phyloP scores from a whole-genome alignment of 1,284 basidiomycete genomes.

The Marasmius oreades region DNA sequence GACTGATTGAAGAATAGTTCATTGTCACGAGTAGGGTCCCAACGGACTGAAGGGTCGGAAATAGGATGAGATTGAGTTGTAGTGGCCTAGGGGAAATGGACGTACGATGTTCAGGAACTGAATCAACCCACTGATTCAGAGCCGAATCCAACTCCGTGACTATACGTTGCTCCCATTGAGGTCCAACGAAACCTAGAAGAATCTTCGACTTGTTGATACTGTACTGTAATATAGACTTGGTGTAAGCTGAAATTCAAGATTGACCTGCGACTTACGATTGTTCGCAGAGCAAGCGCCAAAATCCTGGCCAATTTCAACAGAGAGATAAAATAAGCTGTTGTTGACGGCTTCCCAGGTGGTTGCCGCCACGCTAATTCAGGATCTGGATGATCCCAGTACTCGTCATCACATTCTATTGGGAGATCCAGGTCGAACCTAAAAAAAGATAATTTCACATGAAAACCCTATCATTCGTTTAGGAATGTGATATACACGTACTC shows the following conservation, averaged over 20 bases:
- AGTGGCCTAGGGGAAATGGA: constrained; percentile 1
- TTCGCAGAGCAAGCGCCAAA: constrained; percentile 58
- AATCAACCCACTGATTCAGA: constrained; percentile 75
- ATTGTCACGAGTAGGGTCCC: not conserved
- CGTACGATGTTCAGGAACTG: constrained; percentile 64
- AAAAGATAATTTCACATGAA: not conserved
- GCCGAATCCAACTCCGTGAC: constrained; percentile 76
- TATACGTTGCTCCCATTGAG: constrained; percentile 63
- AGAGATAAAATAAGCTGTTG: constrained; percentile 51
- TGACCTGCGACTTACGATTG: constrained; percentile 46
- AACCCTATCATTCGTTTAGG: not conserved
- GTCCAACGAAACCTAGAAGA: constrained; percentile 54
- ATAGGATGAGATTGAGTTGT: not conserved
- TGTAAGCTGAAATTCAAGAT: not conserved
- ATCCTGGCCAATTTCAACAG: constrained; percentile 63
- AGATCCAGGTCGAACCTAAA: constrained; percentile 69
- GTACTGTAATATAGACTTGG: constrained; percentile 41
- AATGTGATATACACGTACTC: constrained; percentile 48
- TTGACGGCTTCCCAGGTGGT: constrained; percentile 52
- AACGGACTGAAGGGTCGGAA: not conserved
- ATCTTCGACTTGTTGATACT: constrained; percentile 69
- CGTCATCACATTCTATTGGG: constrained; percentile 72
- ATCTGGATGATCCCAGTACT: constrained; percentile 65
- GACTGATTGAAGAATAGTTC: constrained; percentile 2
- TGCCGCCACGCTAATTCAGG: constrained; percentile 49